These are phyloP conservation scores for Saccharomycopsis fodiens DNA, from an alignment of 805 yeast species.

Conservation along the genomic window DNA sequence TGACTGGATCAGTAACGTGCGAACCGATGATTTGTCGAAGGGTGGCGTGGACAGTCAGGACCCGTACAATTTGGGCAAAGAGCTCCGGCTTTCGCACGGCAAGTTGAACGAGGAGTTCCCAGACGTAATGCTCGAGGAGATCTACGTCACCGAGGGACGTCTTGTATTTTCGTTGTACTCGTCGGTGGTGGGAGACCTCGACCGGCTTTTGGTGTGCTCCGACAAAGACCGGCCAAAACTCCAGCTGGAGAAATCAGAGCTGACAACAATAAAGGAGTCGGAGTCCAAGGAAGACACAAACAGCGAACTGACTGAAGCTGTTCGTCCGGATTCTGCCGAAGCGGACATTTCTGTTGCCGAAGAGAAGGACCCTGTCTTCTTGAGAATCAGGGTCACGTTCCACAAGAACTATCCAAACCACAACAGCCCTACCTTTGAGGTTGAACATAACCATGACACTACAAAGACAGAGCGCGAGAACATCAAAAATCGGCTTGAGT, in stretches of 20 bases:
- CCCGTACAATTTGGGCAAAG: conserved; percentile 78
- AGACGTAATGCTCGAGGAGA: conserved; percentile 75
- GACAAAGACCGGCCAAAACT: conserved; percentile 11
- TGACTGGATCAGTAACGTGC: conserved; percentile 39
- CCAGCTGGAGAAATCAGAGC: background rate
- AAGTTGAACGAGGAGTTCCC: conserved; percentile 53
- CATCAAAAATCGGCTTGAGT: conserved; percentile 43
- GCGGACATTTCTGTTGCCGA: background rate
- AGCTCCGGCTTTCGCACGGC: conserved; percentile 79
- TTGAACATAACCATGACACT: conserved; percentile 77
- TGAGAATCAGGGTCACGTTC: conserved; percentile 62
- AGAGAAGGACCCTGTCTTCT: conserved; percentile 33
- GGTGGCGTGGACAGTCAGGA: conserved; percentile 29
- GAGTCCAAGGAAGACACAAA: conserved; percentile 28
- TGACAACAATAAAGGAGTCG: conserved; percentile 27
- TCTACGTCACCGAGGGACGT: conserved; percentile 80
- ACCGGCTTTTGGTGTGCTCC: conserved; percentile 6
- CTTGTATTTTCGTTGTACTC: conserved; percentile 75
- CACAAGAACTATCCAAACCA: conserved; percentile 67
- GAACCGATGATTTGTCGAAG: conserved; percentile 31
- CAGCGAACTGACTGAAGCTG: background rate
- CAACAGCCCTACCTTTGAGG: conserved; percentile 43
- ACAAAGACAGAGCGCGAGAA: conserved; percentile 40
- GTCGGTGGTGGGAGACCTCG: conserved; percentile 46
- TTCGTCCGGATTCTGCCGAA: background rate